Evolutionary conservation across 2,329 filamentous ascomycete species (phyloP), one percentile per base, ranked within the genome.

Genomic region (Tolypocladium amazonense): DNA sequence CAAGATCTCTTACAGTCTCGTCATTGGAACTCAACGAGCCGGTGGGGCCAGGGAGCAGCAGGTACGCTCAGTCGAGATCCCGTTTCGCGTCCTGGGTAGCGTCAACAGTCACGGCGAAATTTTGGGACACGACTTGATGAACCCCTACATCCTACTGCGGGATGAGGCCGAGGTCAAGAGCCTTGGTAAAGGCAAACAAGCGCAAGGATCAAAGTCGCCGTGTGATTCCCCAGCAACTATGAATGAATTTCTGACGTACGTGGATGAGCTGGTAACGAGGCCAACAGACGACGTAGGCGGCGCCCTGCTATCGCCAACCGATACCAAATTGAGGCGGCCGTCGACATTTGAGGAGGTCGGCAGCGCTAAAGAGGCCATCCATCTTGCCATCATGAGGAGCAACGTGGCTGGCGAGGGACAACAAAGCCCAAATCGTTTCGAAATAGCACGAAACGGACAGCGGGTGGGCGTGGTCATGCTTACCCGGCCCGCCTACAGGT

Each of bases 101-200:
- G 93, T 99, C 43, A 95, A 96, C 75, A 85, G 85, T 62, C 84
- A 91, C 66, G 93, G 93, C 64, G 90, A 96, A 67, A 88, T 96
- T 39, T 81, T 97, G 18, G 91, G 92, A 1, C 93, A 99, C 72
- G 93, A 99, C 72, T 79, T 99, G 18, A 96, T 97, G 88, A 88
- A 86, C 45, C 94, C 94, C 0, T 96, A 97, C 69, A 89, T 97
- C 37, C 80, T 97, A 58, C 80, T 97, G 53, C 87, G 87, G 59
- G 93, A 97, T 68, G 84, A 90, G 71, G 93, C 94, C 3, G 81
- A 82, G 58, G 83, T 89, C 37, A 81, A 81, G 64, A 79, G 77
- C 33, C 61, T 67, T 3, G 62, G 66, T 15, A 69, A 65, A 57
- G 69, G 65, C 52, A 63, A 60, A n/a, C 70, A 67, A 58, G 45